Percentiles rank a stretch among this genome's conserved stretches.
Conservation (phyloP, 345 rosid species). For the Fremontodendron californicum region DNA sequence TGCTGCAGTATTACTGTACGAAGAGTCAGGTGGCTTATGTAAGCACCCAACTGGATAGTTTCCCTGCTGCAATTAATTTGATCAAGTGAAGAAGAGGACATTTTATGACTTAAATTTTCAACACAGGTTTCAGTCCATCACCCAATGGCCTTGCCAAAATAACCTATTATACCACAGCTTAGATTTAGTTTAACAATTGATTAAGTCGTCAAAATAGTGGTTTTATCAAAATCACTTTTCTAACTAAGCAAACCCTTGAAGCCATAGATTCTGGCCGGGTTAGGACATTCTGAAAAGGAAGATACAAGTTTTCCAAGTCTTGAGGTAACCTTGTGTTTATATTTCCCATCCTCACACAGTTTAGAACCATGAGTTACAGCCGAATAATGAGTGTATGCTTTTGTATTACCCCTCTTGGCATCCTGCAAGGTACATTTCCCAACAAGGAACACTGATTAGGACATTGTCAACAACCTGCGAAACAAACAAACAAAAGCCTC, state of each 20-base stretch:
- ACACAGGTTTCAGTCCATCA: too few relatives aligned
- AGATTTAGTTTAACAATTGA: neutral
- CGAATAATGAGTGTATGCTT: conserved; percentile 18
- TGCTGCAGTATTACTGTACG: too few relatives aligned
- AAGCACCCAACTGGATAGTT: too few relatives aligned
- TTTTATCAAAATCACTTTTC: too few relatives aligned
- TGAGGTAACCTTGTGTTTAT: conserved; percentile 10
- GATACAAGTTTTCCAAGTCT: conserved; percentile 2
- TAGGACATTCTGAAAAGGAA: neutral
- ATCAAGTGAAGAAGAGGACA: too few relatives aligned
- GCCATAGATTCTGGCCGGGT: neutral
- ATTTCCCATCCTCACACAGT: conserved; percentile 14
- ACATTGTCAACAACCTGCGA: conserved; percentile 25
- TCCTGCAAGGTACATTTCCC: conserved; percentile 2
- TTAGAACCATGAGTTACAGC: conserved; percentile 21
- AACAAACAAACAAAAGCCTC: neutral
- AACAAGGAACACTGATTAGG: conserved; percentile 8
- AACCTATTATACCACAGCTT: too few relatives aligned
- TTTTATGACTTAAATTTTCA: too few relatives aligned
- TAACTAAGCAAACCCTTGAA: neutral
- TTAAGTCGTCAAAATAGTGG: too few relatives aligned
- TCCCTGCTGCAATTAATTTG: too few relatives aligned
- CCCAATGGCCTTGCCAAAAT: too few relatives aligned
- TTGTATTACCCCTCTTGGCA: conserved; percentile 6
- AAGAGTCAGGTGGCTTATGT: too few relatives aligned